Evolutionary conservation across 2,329 filamentous ascomycete genomes (phyloP).

Genomic region (Aspergillus pseudoviridinutans): DNA sequence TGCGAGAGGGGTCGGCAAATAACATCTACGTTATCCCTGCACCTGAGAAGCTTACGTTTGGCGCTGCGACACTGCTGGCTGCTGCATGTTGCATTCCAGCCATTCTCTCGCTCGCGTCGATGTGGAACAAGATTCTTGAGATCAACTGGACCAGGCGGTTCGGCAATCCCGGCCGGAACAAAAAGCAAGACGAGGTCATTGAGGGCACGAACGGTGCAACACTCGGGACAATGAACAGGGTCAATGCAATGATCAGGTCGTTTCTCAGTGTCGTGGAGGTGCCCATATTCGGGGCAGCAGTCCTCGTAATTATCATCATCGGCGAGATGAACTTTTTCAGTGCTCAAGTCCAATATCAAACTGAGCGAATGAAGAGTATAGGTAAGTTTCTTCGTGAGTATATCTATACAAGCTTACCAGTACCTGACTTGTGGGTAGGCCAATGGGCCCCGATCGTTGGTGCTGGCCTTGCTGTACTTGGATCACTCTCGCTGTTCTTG

Average conservation of each 20-base stretch:
- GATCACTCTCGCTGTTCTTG: slow-evolving; percentile 56
- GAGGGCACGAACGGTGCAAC: slow-evolving; percentile 56
- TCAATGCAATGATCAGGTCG: slow-evolving; percentile 33
- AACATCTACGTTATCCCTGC: slow-evolving; percentile 62
- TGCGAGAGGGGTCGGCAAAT: slow-evolving; percentile 54
- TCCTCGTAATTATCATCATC: background rate
- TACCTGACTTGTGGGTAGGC: slow-evolving; percentile 13
- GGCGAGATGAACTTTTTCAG: background rate
- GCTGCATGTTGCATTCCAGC: slow-evolving; percentile 64
- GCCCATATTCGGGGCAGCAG: slow-evolving; percentile 52
- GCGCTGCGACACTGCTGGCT: slow-evolving; percentile 56
- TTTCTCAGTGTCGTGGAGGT: slow-evolving; percentile 49
- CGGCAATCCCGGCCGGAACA: slow-evolving; percentile 23
- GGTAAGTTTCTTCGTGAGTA: background rate
- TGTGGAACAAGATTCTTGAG: slow-evolving; percentile 62
- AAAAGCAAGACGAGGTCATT: slow-evolving; percentile 39
- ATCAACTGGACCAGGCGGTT: slow-evolving; percentile 55
- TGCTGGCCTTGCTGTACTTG: slow-evolving; percentile 54
- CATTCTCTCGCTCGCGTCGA: slow-evolving; percentile 58
- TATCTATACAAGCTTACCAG: slow-evolving; percentile 39
- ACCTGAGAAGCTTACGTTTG: slow-evolving; percentile 54
- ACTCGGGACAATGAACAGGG: slow-evolving; percentile 44
- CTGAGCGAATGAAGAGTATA: background rate
- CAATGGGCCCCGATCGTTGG: slow-evolving; percentile 45
- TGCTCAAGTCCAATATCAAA: background rate